A percentile compares a stretch with the other conserved stretches of the same genome.
These are phyloP conservation scores for Pichia sp. DNA, from an alignment of 1,139 yeast genomes.

Conservation along the genomic window DNA sequence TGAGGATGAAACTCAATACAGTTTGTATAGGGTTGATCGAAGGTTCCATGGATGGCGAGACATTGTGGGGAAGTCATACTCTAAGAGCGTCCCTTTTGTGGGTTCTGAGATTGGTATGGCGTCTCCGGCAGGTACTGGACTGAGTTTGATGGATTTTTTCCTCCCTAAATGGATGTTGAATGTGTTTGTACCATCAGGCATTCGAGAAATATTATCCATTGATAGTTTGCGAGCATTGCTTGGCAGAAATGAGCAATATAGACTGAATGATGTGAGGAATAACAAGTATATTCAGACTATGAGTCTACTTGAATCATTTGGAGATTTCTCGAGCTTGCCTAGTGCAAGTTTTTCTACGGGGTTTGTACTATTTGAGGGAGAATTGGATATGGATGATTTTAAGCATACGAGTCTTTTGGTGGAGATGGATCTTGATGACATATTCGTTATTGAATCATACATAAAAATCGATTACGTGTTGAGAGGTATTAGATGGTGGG, in stretches of 20 bases:
- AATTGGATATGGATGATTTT: conserved; percentile 3
- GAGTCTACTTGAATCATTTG: conserved; percentile 7
- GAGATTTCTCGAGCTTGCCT: conserved; percentile 2
- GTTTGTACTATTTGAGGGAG: conserved; percentile 7
- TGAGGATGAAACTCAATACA: conserved; percentile 2
- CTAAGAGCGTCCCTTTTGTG: conserved; percentile 9
- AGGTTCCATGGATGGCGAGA: conserved; percentile 8
- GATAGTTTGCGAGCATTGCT: conserved; percentile 5
- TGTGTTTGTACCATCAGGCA: conserved; percentile 12
- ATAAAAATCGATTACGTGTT: conserved; percentile 12
- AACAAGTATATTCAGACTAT: conserved; percentile 2
- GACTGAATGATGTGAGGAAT: neutral
- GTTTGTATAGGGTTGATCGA: conserved; percentile 5
- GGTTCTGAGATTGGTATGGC: neutral
- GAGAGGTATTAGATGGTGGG: conserved; percentile 15
- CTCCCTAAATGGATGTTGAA: conserved; percentile 12
- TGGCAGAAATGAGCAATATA: conserved; percentile 4
- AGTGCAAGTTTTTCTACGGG: conserved; percentile 7
- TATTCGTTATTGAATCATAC: conserved; percentile 10
- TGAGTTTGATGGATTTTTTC: conserved; percentile 10
- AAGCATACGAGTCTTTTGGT: conserved; percentile 10
- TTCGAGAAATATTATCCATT: conserved; percentile 6
- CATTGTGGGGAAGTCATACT: conserved; percentile 9
- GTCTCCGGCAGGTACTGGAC: too few species aligned
- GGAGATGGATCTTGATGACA: conserved; percentile 11